Evolutionary conservation across 2,329 filamentous ascomycete genomes (phyloP).

Genomic region (Sclerotinia subarctica): DNA sequence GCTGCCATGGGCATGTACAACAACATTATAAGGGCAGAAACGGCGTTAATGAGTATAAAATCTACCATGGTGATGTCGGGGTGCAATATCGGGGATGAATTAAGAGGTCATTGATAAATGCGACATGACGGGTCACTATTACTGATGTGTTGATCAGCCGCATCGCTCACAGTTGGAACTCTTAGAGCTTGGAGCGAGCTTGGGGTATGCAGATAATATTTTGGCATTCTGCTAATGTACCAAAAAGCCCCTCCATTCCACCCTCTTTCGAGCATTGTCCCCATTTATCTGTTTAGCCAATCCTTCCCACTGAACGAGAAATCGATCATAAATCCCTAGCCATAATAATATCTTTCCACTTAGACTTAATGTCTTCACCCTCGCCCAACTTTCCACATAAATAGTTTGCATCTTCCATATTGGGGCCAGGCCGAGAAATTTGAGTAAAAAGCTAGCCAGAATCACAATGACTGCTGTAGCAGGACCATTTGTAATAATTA

Average conservation of each 20-base stretch:
- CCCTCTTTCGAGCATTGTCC: conserved; percentile 27
- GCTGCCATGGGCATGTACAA: conserved; percentile 5
- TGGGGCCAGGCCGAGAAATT: conserved; percentile 47
- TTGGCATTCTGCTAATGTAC: conserved; percentile 29
- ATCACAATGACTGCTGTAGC: conserved; percentile 80
- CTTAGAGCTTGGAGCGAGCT: not conserved
- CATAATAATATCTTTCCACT: conserved; percentile 73
- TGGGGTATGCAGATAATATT: not conserved
- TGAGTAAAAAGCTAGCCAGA: conserved; percentile 53
- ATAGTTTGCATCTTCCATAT: conserved; percentile 66
- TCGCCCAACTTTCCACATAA: conserved; percentile 91
- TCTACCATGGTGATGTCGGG: not conserved
- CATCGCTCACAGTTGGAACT: not conserved
- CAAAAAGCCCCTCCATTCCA: conserved; percentile 38
- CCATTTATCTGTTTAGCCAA: conserved; percentile 34
- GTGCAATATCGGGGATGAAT: not conserved
- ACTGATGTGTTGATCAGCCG: not conserved
- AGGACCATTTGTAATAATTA: conserved; percentile 84
- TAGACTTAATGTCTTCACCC: conserved; percentile 77
- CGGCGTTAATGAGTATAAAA: conserved; percentile 13
- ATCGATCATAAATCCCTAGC: conserved; percentile 65
- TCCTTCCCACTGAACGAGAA: conserved; percentile 77
- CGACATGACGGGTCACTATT: not conserved
- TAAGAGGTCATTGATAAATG: not conserved
- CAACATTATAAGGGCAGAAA: conserved; percentile 5